phyloP scores from a whole-genome alignment of 495 filamentous ascomycete species.

The Durotheca rogersii region DNA sequence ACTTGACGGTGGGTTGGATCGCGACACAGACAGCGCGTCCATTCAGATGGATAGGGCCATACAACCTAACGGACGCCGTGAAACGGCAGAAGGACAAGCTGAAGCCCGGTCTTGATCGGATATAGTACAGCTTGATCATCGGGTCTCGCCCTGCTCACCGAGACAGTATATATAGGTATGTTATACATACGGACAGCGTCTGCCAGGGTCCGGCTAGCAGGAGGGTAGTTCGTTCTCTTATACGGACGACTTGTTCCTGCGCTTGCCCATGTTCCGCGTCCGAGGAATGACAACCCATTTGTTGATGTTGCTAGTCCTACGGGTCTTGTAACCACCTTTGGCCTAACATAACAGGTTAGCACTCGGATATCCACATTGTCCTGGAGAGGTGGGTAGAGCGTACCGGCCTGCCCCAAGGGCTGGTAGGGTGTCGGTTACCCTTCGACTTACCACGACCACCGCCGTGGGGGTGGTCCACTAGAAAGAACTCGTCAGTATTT shows the following conservation, averaged over 20 bases:
- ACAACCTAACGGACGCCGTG: no score
- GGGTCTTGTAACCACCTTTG: constrained; percentile 96
- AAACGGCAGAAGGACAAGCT: no score
- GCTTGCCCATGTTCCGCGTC: constrained; percentile 75
- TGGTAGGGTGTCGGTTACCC: constrained; percentile 91
- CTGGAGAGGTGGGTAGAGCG: constrained; percentile 38
- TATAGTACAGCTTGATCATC: constrained; percentile 34
- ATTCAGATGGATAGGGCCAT: no score
- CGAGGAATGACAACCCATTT: constrained; percentile 76
- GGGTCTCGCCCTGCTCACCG: constrained; percentile 21
- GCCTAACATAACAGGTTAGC: constrained; percentile 57
- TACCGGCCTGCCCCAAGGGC: constrained; percentile 95
- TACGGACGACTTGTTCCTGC: constrained; percentile 51
- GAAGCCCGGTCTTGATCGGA: no score
- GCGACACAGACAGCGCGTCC: no score
- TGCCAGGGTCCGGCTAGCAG: constrained; percentile 14
- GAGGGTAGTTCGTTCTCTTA: constrained; percentile 17
- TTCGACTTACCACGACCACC: constrained; percentile 98
- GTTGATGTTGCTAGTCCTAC: constrained; percentile 71
- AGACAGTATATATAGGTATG: constrained; percentile 20
- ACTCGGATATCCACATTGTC: constrained; percentile 6
- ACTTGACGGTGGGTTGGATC: no score
- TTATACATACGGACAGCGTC: constrained; percentile 34
- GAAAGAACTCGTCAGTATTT: constrained; percentile 29
- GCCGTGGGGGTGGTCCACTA: constrained; percentile 92